A percentile compares a stretch with the other conserved stretches of the same genome.
These are phyloP conservation scores for Poterioochromonas sp. DNA, from an alignment of 352 stramenopile genomes.

Conservation along the genomic window DNA sequence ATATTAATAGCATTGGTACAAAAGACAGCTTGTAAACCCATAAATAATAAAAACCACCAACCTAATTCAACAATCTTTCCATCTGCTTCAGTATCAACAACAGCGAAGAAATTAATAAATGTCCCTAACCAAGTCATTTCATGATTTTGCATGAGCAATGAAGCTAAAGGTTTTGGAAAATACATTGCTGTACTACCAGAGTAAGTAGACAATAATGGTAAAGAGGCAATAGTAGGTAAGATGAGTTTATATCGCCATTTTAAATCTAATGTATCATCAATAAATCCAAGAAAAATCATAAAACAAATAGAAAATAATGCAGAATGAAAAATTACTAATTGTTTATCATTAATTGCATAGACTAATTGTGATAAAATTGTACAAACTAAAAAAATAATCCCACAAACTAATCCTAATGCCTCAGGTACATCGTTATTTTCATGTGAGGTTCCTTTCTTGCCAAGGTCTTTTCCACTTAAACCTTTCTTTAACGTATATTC, in stretches of 20 bases:
- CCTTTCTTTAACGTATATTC: slow-evolving; percentile 59
- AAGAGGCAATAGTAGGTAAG: slow-evolving; percentile 84
- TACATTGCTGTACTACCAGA: slow-evolving; percentile 85
- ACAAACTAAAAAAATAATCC: slow-evolving; percentile 65
- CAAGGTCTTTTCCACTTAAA: slow-evolving; percentile 78
- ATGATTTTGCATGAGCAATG: not conserved
- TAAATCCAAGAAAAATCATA: slow-evolving; percentile 78
- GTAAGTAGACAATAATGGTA: slow-evolving; percentile 93
- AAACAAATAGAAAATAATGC: slow-evolving; percentile 62
- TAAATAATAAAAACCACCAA: slow-evolving; percentile 91
- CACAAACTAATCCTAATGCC: slow-evolving; percentile 69
- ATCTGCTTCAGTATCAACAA: slow-evolving; percentile 52
- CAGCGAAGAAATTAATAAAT: slow-evolving; percentile 48
- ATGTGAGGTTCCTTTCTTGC: slow-evolving; percentile 71
- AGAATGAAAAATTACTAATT: slow-evolving; percentile 47
- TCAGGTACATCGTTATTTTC: slow-evolving; percentile 74
- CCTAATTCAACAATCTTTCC: slow-evolving; percentile 81
- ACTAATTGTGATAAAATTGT: slow-evolving; percentile 52
- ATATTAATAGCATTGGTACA: slow-evolving; percentile 99
- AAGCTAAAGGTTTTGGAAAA: slow-evolving; percentile 70
- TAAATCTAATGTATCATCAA: slow-evolving; percentile 92
- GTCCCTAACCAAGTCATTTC: slow-evolving; percentile 46
- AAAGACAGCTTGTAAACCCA: slow-evolving; percentile 96
- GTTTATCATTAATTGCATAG: slow-evolving; percentile 28
- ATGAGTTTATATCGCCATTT: slow-evolving; percentile 90